Evolutionary conservation across 1,284 basidiomycete species (phyloP), one percentile per base, ranked within the genome.

Genomic region (Porphyrellus sp.): DNA sequence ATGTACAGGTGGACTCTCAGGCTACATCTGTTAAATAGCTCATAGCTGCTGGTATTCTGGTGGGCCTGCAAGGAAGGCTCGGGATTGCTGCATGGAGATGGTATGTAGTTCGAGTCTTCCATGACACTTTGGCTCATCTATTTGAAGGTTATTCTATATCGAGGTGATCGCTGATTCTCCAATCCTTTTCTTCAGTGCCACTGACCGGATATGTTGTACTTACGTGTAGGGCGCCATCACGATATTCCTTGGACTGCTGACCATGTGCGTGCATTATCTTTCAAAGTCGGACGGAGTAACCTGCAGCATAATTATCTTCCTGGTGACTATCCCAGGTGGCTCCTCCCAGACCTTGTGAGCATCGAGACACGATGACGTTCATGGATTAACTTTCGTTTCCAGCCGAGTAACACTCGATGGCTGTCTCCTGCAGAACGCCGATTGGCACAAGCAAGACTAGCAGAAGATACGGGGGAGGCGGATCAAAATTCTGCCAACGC

Each of bases 71-170:
- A 54, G 86, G 85, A 1, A 77, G 72, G 48, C 70, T 77, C 6
- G 86, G 86, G 1, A 81, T 87, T 39, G 69, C 80, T 20, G 87
- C 85, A 1, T 91, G 88, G 88, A 70, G 81, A 67, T 88, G 83
- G 83, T 81, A 55, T 54, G 75, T 58, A 20, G 4, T n/a, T 18
- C 12, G 1, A n/a, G 12, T n/a, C 39, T 1, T 27, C 5, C 18
- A 18, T 25, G 23, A 16, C 38, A 2, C 16, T 24, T n/a, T n/a
- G 12, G 43, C 35, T 49, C 7, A 55, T 38, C 35, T 24, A 41
- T 41, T 21, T 5, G 43, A 54, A 62, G 81, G 82, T 56, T 85
- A 30, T 85, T 85, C 63, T 83, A 77, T 56, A 81, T 84, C 41
- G 82, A 85, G 72, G 82, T 80, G 20, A 44, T 12, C n/a, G n/a